These are phyloP conservation scores for Durotheca rogersii DNA, from an alignment of 495 filamentous ascomycete genomes.

Conservation along the genomic window DNA sequence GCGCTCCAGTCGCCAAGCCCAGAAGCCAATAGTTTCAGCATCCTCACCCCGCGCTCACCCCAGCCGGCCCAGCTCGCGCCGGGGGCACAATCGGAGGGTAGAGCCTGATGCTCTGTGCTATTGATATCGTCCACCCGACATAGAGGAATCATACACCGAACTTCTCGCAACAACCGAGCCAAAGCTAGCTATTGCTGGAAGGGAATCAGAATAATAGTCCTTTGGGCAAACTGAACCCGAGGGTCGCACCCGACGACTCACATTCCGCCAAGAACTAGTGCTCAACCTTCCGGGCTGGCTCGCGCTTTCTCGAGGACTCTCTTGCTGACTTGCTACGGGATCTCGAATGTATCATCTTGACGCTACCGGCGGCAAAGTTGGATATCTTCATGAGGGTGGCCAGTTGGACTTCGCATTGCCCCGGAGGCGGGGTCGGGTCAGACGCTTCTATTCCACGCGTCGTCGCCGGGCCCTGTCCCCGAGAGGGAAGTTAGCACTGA, in stretches of 20 bases:
- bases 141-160: no score
- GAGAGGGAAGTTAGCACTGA: slow-evolving; percentile 1
- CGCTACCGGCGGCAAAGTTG: slow-evolving; percentile 16
- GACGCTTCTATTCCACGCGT: background rate
- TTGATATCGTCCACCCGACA: no score
- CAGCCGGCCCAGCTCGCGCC: no score
- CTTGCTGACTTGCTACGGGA: background rate
- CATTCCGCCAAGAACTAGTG: background rate
- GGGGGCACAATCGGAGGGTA: no score
- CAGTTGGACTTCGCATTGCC: slow-evolving; percentile 2
- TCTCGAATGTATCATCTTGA: slow-evolving; percentile 12
- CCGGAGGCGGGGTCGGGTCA: background rate
- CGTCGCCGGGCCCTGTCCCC: slow-evolving; percentile 9
- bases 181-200: no score
- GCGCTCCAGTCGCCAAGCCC: no score
- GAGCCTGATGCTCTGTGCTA: no score
- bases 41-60: no score
- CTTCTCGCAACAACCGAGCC: no score
- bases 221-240: no score
- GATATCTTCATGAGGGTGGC: slow-evolving; percentile 22
- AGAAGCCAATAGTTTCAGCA: no score
- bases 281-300: background rate
- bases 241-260: background rate
- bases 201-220: no score
- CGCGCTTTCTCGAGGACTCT: background rate